phyloP scores from a whole-genome alignment of 306 rosid species.

The Coriaria nepalensis region DNA sequence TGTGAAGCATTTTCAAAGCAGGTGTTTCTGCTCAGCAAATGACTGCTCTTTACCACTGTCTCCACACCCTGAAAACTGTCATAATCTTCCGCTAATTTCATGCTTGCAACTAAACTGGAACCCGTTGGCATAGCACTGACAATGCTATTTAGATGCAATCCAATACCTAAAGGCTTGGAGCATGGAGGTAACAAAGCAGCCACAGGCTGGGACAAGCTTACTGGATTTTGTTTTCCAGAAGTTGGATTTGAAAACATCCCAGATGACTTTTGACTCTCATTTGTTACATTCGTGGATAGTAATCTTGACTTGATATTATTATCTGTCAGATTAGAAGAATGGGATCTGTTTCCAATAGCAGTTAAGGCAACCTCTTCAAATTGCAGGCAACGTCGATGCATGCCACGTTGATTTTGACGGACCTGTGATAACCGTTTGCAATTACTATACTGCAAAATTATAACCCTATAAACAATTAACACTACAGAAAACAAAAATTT shows the following conservation, averaged over 20 bases:
- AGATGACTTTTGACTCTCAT: slow-evolving; percentile 14
- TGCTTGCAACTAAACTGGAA: slow-evolving; percentile 15
- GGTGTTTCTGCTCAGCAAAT: slow-evolving; percentile 12
- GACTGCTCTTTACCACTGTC: slow-evolving; percentile 14
- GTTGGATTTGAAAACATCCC: slow-evolving; percentile 13
- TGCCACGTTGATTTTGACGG: slow-evolving; percentile 23
- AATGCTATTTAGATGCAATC: slow-evolving; percentile 59
- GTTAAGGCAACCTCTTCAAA: slow-evolving; percentile 31
- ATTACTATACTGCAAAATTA: slow-evolving; percentile 6
- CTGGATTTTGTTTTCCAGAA: slow-evolving; percentile 16
- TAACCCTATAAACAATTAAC: too few species aligned
- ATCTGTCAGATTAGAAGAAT: slow-evolving; percentile 11
- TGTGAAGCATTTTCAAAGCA: slow-evolving; percentile 17
- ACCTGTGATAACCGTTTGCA: slow-evolving; percentile 23
- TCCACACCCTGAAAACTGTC: slow-evolving; percentile 21
- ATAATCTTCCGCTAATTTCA: slow-evolving; percentile 21
- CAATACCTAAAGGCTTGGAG: slow-evolving; percentile 41
- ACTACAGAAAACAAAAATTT: too few species aligned
- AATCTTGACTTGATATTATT: slow-evolving; percentile 10
- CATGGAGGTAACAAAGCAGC: slow-evolving; percentile 17
- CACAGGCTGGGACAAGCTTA: slow-evolving; percentile 14
- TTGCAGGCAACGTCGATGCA: slow-evolving; percentile 46
- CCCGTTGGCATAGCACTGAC: slow-evolving; percentile 31
- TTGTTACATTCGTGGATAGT: slow-evolving; percentile 7
- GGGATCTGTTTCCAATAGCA: slow-evolving; percentile 13